Evolutionary conservation across 2,329 filamentous ascomycete genomes (phyloP), one percentile per base, ranked within the genome.

Genomic region (Talaromyces marneffei): DNA sequence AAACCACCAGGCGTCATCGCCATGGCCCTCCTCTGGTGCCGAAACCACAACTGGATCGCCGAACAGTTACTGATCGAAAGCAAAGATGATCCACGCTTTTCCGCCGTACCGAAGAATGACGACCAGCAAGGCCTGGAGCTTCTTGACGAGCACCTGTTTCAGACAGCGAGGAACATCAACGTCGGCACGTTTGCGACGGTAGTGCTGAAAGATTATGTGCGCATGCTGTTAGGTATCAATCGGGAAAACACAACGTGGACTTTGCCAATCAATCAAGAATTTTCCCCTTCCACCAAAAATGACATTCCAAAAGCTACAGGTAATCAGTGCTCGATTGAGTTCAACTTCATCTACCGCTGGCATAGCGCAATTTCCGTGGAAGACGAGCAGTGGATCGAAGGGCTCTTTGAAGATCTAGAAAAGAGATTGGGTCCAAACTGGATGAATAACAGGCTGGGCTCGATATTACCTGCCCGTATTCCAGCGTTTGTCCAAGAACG

Each of bases 321-420:
- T 9, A 83, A 83, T 64, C 80, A 82, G 63, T 78, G 81, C 44
- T 77, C 76, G 3, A 76, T 77, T 31, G 81, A 83, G 65, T 84
- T 84, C 69, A 83, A 83, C 64, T 69, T 83, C 29, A 72, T 83
- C 8, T 83, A 83, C 65, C 75, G 81, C 4, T 83, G 79, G 75
- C 80, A 83, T 63, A 71, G 75, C 37, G 72, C 76, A 4, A 73
- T 81, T 4, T 79, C 76, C 3, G 62, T 67, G 20, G 70, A 71
- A 8, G 80, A 83, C 64, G 79, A 79, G 61, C 68, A 74, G 20
- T 83, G 78, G 78, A 75, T 75, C 1, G 70, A 75, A 53, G 67
- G 12, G 3, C 59, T 63, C 7, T 40, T 66, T 27, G 59, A 65
- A 31, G 48, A 65, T 3, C 33, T 62, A 20, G 27, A 52, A 31